Percentiles rank a stretch among this genome's conserved stretches.
These are phyloP conservation scores for Tuber magnatum DNA, from an alignment of 495 filamentous ascomycete genomes.

Conservation along the genomic window DNA sequence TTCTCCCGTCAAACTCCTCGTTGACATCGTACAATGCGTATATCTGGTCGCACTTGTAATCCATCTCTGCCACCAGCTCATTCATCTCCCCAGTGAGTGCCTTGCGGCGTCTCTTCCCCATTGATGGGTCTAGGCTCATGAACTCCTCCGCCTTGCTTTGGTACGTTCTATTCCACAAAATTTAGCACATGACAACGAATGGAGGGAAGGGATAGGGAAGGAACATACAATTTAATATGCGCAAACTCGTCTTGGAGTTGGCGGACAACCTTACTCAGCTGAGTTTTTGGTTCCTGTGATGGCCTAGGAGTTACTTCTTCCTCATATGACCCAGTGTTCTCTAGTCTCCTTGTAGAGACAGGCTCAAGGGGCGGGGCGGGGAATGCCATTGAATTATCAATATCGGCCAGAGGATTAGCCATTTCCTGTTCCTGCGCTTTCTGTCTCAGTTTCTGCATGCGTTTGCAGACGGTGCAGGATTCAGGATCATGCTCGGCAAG, in stretches of 20 bases:
- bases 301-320: conserved; percentile 37
- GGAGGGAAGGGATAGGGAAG: neutral
- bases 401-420: conserved; percentile 38
- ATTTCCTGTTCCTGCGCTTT: conserved; percentile 27
- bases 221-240: conserved; percentile 65
- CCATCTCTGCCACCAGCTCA: conserved; percentile 56
- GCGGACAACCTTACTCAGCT: conserved; percentile 38
- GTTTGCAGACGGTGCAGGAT: conserved; percentile 37
- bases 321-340: conserved; percentile 25
- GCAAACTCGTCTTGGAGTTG: conserved; percentile 70
- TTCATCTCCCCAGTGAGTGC: conserved; percentile 58
- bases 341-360: conserved; percentile 20
- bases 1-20: conserved; percentile 49
- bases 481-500: conserved; percentile 36
- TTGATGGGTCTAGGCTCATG: conserved; percentile 59
- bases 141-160: conserved; percentile 37
- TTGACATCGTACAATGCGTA: conserved; percentile 85
- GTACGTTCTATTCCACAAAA: conserved; percentile 25
- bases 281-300: conserved; percentile 30
- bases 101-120: conserved; percentile 63
- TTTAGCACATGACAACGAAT: conserved; percentile 2
- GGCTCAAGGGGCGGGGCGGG: conserved; percentile 32
- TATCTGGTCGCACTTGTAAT: conserved; percentile 76
- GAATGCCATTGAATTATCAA: conserved; percentile 37
- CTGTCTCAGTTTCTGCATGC: conserved; percentile 25